Evolutionary conservation across 164 flowering plant species (phyloP), one percentile per base, ranked within the genome.

Genomic region (Aristolochia contorta): DNA sequence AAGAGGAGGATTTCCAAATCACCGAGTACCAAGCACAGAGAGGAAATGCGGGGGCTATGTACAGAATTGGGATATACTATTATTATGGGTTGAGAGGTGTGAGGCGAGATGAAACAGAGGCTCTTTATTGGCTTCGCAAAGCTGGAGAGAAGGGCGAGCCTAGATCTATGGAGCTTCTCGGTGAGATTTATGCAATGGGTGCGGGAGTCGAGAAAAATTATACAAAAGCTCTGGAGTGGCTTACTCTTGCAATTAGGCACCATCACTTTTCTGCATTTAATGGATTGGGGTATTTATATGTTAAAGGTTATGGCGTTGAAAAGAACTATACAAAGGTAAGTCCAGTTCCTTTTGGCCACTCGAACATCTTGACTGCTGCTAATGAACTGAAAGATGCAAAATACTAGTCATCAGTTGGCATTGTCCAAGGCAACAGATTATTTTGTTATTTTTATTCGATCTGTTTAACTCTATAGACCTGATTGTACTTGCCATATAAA

Each of bases 171-270:
- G 97, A 94, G 63, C 83, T 94, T 67, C 86, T 94, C 54, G 99
- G 97, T 20, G 97, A 94, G 76, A 87, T 94, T n/a, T 94, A 82
- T 78, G 96, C 95, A 0, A 82, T 93, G 66, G 99, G 99, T 33
- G 89, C 88, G 66, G 97, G 96, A 19, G 96, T 89, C 51, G 95
- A 91, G 75, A 84, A 87, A 72, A 87, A 94, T 53, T 87, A 85
- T 69, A 84, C 88, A 0, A 85, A 85, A 72, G 97, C 99, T 9
- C 70, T 87, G 30, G 87, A 84, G 66, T 94, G 96, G 90, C 82
- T 94, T 12, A 83, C 69, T 1, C 87, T 82, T 71, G 99, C 99
- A 37, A 71, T 95, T 3, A 80, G 59, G 59, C 91, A 86, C 49
- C 83, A 83, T 24, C 83, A 81, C 65, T 83, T 70, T 74, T 85